These are phyloP conservation scores for Pezizomycotina sp. DNA, from an alignment of 2,329 filamentous ascomycete genomes.

Conservation along the genomic window DNA sequence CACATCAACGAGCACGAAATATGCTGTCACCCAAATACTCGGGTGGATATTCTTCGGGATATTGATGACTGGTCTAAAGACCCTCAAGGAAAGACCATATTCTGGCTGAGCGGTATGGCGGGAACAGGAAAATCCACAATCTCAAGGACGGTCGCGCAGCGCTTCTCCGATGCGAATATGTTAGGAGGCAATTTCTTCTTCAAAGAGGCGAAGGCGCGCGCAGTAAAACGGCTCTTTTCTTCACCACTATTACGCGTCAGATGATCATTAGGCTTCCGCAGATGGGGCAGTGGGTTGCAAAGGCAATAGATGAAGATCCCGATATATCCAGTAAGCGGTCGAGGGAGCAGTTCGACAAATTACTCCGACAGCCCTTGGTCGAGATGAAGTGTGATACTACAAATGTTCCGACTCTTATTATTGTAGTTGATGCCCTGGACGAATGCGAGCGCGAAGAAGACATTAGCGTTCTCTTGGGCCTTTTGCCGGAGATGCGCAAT, in stretches of 20 bases:
- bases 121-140: conserved; percentile 30
- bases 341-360: conserved; percentile 8
- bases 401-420: background rate
- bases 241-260: conserved; percentile 31
- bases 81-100: conserved; percentile 6
- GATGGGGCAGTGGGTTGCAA: conserved; percentile 24
- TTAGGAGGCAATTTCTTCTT: conserved; percentile 34
- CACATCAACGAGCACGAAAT: conserved; percentile 20
- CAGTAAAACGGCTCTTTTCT: conserved; percentile 28
- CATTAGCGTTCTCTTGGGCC: background rate
- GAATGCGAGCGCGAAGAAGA: conserved; percentile 9
- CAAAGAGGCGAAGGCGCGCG: conserved; percentile 31
- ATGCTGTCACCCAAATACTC: conserved; percentile 21
- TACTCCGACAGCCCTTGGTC: conserved; percentile 4
- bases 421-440: conserved; percentile 13
- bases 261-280: conserved; percentile 26
- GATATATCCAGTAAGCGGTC: conserved; percentile 3
- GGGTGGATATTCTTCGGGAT: conserved; percentile 21
- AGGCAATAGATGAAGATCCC: conserved; percentile 27
- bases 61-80: conserved; percentile 15
- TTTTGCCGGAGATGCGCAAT: background rate
- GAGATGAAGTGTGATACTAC: background rate
- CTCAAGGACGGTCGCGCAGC: conserved; percentile 28
- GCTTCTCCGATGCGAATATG: conserved; percentile 14
- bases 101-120: conserved; percentile 30